Evolutionary conservation across 202 grass and related monocot species (phyloP).

Genomic region (Eragrostis tef): DNA sequence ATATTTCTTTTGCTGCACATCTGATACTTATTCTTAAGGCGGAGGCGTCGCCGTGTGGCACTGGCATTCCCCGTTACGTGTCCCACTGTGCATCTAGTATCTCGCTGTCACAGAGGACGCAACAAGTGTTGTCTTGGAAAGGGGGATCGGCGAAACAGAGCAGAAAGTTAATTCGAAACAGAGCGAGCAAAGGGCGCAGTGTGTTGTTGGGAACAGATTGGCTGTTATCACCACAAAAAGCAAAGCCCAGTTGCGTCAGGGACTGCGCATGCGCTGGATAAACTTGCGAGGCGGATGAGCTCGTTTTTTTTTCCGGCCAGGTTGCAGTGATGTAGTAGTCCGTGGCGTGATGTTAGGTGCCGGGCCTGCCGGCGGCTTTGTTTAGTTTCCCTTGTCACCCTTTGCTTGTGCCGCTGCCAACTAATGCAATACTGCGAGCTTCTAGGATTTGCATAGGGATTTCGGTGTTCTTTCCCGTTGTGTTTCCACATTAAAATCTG

Average conservation of each 20-base stretch:
- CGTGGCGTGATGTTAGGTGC: too few species aligned
- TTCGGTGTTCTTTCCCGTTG: too few species aligned
- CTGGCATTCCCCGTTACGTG: not conserved
- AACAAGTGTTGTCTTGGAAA: conserved; percentile 7
- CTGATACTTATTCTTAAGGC: not conserved
- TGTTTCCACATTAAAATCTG: too few species aligned
- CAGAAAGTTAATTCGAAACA: too few species aligned
- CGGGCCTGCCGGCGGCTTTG: too few species aligned
- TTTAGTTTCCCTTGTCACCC: not conserved
- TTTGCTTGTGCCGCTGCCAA: not conserved
- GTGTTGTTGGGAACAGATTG: not conserved
- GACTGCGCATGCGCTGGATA: not conserved
- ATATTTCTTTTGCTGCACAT: not conserved
- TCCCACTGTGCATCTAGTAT: not conserved
- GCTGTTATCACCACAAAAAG: not conserved
- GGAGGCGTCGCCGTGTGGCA: not conserved
- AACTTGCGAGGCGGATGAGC: not conserved
- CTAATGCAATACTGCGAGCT: not conserved
- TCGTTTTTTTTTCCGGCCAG: not conserved
- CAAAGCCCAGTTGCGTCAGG: not conserved
- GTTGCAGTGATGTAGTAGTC: not conserved
- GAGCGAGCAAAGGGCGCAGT: too few species aligned
- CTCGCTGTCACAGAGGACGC: not conserved
- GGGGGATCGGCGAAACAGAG: not conserved
- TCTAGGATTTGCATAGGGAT: not conserved